Percentiles rank a stretch among this genome's conserved stretches.
phyloP scores from a whole-genome alignment of 352 stramenopile genomes.

The Globisporangium viniferum region DNA sequence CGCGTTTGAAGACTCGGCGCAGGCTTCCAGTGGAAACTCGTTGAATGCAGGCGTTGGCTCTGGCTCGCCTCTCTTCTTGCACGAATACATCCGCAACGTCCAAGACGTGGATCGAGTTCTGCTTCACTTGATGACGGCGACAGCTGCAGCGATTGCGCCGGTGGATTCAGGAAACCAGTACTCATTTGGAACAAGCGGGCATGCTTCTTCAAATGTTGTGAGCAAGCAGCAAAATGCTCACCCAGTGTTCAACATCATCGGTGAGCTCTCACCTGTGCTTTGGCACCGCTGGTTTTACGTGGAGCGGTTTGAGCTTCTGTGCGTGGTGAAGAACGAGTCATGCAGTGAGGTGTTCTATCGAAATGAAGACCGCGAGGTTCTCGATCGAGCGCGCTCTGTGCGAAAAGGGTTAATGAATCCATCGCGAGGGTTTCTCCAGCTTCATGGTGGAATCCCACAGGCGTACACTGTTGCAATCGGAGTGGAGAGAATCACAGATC shows the following conservation, averaged over 20 bases:
- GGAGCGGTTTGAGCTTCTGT: slow-evolving; percentile 82
- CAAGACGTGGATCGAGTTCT: slow-evolving; percentile 85
- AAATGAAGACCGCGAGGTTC: slow-evolving; percentile 29
- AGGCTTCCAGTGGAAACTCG: slow-evolving; percentile 16
- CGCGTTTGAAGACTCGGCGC: slow-evolving; percentile 68
- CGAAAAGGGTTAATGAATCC: slow-evolving; percentile 24
- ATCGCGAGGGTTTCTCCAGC: slow-evolving; percentile 32
- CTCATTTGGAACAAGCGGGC: slow-evolving; percentile 62
- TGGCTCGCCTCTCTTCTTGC: slow-evolving; percentile 48
- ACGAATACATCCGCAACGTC: slow-evolving; percentile 82
- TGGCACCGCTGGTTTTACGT: slow-evolving; percentile 91
- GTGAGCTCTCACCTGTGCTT: slow-evolving; percentile 78
- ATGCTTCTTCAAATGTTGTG: slow-evolving; percentile 21
- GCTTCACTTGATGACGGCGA: slow-evolving; percentile 81
- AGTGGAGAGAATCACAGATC: slow-evolving; percentile 54
- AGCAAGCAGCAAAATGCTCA: slow-evolving; percentile 53
- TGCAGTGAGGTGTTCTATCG: slow-evolving; percentile 68
- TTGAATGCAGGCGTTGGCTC: slow-evolving; percentile 4
- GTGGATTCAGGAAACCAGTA: slow-evolving; percentile 51
- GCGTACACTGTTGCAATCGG: slow-evolving; percentile 43
- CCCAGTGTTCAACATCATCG: slow-evolving; percentile 89
- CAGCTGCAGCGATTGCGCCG: slow-evolving; percentile 38
- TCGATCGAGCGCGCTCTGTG: slow-evolving; percentile 28
- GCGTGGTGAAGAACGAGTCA: slow-evolving; percentile 63
- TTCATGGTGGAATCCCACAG: slow-evolving; percentile 23